Evolutionary conservation across 345 rosid genomes (phyloP), one percentile per base, ranked within the genome.

Genomic region (Eucalyptus guilfoylei): DNA sequence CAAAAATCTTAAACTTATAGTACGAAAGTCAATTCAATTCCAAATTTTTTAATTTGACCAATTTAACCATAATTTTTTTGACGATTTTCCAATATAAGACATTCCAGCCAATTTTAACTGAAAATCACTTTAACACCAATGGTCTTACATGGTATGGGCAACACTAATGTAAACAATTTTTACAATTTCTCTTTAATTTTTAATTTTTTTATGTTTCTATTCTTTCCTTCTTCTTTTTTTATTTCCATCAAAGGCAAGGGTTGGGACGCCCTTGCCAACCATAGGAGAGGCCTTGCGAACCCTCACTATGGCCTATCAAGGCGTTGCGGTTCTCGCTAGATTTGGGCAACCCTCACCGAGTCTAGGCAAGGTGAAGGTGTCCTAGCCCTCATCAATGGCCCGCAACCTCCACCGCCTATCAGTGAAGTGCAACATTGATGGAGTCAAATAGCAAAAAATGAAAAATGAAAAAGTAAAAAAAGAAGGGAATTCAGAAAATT

Each of bases 201-300:
- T 16, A 5, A 0, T 67, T 37, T 72, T 37, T 11, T 37, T 6
- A 16, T 67, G 21, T 67, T 32, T 67, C 5, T 21, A 52, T 52
- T n/a, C 3, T 64, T 14, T n/a, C 8, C 1, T 58, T 11, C 1
- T 11, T 5, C 6, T 64, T 14, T 26, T 4, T n/a, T 34, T 14
- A 4, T 62, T 13, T 12, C 17, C 8, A 62, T 14, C 83, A 21
- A 11, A 76, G 11, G 42, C 23, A 17, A 69, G 44, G 80, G 26
- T 10, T 6, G 11, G 12, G 34, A 76, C 1, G 8, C 45, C 83
- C 14, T 7, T 2, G 2, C 2, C 26, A 0, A 6, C 28, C 9
- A 76, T 21, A 76, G 8, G 8, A 13, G 26, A 40, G 47, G 14
- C 47, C 28, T 21, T 76, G 4, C 8, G 4, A 76, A 14, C 83